Conservation (phyloP, 2,329 filamentous ascomycete genomes). For the Fusarium ramigenum region DNA sequence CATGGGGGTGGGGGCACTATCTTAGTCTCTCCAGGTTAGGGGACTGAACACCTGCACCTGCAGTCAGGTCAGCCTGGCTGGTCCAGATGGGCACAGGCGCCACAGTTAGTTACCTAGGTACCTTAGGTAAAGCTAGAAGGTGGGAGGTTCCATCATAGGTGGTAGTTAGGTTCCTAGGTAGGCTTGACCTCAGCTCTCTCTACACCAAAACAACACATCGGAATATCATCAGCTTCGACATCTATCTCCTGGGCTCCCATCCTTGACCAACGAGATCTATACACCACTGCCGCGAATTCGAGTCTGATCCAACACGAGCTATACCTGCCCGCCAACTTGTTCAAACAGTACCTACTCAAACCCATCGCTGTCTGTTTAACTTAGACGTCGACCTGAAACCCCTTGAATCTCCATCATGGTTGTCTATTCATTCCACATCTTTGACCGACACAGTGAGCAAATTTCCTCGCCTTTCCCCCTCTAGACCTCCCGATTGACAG, state of each 20-base stretch:
- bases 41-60: not conserved
- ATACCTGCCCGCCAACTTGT: not conserved
- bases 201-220: constrained; percentile 1
- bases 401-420: constrained; percentile 69
- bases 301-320: not conserved
- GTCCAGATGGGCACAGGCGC: not conserved
- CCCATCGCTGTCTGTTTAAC: not conserved
- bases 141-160: not conserved
- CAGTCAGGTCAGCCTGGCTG: not conserved
- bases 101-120: not conserved
- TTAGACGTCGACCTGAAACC: not conserved
- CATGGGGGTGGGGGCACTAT: not conserved
- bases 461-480: not conserved
- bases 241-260: not conserved
- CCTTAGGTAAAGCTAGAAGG: not conserved
- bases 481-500: constrained; percentile 18
- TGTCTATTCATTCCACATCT: constrained; percentile 98
- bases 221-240: not conserved
- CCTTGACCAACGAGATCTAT: not conserved
- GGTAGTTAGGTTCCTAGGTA: not conserved
- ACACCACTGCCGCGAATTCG: not conserved
- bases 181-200: not conserved
- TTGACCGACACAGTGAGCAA: constrained; percentile 92
- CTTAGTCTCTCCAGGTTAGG: not conserved
- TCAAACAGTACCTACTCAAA: not conserved